Evolutionary conservation across 2,329 filamentous ascomycete genomes (phyloP).

Genomic region (Dactylellina cionopaga): DNA sequence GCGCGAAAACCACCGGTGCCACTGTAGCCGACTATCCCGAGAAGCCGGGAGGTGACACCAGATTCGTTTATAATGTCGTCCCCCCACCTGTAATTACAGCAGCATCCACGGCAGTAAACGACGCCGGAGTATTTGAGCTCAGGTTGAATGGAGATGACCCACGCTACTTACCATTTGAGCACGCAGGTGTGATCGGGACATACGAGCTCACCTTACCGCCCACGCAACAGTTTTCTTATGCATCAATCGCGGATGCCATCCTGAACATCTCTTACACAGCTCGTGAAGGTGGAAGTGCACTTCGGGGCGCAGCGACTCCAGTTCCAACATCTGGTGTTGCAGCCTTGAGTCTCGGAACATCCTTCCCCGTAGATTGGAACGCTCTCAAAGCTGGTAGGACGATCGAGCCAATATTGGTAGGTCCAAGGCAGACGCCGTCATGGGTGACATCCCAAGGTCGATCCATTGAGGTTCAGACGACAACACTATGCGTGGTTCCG

Average conservation of each 20-base stretch:
- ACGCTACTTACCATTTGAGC: constrained; percentile 61
- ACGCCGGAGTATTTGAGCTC: constrained; percentile 60
- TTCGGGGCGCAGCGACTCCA: constrained; percentile 54
- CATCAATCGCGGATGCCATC: constrained; percentile 59
- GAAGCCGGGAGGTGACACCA: constrained; percentile 6
- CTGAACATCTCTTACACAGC: constrained; percentile 60
- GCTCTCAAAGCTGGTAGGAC: too few species aligned
- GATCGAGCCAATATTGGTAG: too few species aligned
- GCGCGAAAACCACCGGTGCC: not conserved
- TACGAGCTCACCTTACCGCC: constrained; percentile 59
- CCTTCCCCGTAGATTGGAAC: too few species aligned
- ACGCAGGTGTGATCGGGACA: constrained; percentile 58
- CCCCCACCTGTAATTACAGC: constrained; percentile 50
- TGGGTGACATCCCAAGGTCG: too few species aligned
- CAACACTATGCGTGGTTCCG: too few species aligned
- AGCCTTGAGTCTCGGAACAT: too few species aligned
- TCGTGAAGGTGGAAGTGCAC: constrained; percentile 57
- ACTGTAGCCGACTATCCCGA: not conserved
- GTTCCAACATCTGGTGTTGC: too few species aligned
- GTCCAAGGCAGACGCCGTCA: too few species aligned
- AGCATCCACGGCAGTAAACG: constrained; percentile 57
- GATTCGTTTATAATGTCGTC: constrained; percentile 54
- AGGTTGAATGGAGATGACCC: constrained; percentile 55
- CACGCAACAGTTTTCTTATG: constrained; percentile 58
- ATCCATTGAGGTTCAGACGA: too few species aligned